phyloP scores from a whole-genome alignment of 1,139 yeast genomes.

The Meyerozyma smithsonii region DNA sequence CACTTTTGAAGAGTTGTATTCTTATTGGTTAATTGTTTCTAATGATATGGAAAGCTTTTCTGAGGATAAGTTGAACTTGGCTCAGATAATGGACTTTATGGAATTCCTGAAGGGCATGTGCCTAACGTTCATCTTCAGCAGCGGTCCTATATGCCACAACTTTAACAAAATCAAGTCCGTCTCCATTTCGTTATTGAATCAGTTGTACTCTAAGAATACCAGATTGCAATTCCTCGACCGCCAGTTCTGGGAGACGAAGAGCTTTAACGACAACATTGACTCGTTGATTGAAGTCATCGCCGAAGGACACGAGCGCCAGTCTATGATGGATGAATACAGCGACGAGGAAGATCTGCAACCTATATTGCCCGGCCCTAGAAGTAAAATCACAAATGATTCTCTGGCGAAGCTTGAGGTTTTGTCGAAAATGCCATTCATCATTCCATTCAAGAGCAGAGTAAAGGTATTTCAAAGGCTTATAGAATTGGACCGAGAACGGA shows the following conservation, averaged over 20 bases:
- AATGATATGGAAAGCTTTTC: conserved; percentile 62
- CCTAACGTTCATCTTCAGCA: conserved; percentile 49
- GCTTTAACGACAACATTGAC: conserved; percentile 24
- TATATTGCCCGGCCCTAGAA: background rate
- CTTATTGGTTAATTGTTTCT: conserved; percentile 56
- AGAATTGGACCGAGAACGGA: conserved; percentile 41
- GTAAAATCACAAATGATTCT: conserved; percentile 3
- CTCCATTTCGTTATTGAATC: conserved; percentile 55
- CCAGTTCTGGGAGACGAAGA: conserved; percentile 52
- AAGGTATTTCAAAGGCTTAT: conserved; percentile 65
- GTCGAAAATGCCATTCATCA: conserved; percentile 68
- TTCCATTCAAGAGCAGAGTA: conserved; percentile 72
- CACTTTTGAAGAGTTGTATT: conserved; percentile 44
- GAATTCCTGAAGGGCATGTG: conserved; percentile 51
- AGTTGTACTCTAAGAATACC: conserved; percentile 65
- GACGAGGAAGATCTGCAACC: conserved; percentile 9
- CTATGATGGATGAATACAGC: conserved; percentile 13
- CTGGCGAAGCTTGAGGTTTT: conserved; percentile 44
- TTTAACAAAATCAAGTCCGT: conserved; percentile 27
- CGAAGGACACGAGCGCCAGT: conserved; percentile 33
- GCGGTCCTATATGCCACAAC: conserved; percentile 12
- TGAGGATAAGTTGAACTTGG: conserved; percentile 39
- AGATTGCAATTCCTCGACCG: conserved; percentile 52
- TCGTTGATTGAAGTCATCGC: conserved; percentile 29
- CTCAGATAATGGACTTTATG: conserved; percentile 44